phyloP scores from a whole-genome alignment of 2,329 filamentous ascomycete genomes.

The Tolypocladium amazonense region DNA sequence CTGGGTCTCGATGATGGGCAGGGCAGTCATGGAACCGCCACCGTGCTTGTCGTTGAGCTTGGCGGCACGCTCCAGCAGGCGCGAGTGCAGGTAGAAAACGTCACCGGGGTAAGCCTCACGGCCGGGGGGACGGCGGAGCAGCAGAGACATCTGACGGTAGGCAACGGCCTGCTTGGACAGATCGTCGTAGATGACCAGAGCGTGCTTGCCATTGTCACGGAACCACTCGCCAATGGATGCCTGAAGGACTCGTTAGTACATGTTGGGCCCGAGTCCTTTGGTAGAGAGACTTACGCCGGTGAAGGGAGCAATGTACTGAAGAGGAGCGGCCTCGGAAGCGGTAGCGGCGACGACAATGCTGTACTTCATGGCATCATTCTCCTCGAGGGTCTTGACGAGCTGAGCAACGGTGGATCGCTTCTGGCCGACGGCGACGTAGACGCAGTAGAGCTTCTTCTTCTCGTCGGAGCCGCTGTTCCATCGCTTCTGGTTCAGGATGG shows the following conservation, averaged over 20 bases:
- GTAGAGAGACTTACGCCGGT: no score
- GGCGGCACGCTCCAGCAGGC: slow-evolving; percentile 97
- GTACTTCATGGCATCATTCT: slow-evolving; percentile 99
- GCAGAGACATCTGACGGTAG: slow-evolving; percentile 97
- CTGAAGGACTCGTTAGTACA: no score
- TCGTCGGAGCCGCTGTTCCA: slow-evolving; percentile 88
- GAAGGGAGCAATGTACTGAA: slow-evolving; percentile 93
- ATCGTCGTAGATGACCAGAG: slow-evolving; percentile 88
- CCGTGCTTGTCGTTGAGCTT: slow-evolving; percentile 97
- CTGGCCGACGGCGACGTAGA: slow-evolving; percentile 98
- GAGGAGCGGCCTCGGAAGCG: slow-evolving; percentile 89
- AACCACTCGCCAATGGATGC: slow-evolving; percentile 60
- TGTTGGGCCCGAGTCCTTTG: no score
- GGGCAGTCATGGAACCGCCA: slow-evolving; percentile 91
- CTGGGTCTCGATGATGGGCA: slow-evolving; percentile 98
- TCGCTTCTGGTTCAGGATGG: slow-evolving; percentile 98
- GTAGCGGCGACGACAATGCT: slow-evolving; percentile 87
- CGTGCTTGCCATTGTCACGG: slow-evolving; percentile 77
- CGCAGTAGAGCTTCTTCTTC: slow-evolving; percentile 97
- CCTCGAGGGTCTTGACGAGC: slow-evolving; percentile 98
- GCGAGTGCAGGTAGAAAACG: slow-evolving; percentile 98
- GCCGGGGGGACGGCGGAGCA: slow-evolving; percentile 93
- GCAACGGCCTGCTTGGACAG: slow-evolving; percentile 96
- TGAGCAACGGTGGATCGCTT: slow-evolving; percentile 99
- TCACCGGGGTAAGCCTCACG: slow-evolving; percentile 99